Conservation (phyloP, 345 rosid genomes). For the Hypericum androsaemum region DNA sequence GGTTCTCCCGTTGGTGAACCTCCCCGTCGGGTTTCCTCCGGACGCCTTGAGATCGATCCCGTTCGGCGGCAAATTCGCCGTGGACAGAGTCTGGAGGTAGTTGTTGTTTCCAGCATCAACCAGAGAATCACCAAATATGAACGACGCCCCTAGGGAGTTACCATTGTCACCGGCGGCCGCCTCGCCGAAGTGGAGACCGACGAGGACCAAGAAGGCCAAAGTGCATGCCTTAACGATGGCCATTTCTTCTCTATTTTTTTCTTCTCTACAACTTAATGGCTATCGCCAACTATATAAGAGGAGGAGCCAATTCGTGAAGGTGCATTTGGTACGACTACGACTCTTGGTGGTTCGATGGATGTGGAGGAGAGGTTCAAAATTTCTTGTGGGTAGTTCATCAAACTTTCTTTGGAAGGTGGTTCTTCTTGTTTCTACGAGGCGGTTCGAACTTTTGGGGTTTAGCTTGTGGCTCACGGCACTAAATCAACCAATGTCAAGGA, state of each 20-base stretch:
- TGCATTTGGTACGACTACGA: conserved; percentile 39
- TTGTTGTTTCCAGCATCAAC: conserved; percentile 92
- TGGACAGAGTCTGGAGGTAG: conserved; percentile 62
- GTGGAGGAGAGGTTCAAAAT: no score
- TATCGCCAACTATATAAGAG: neutral
- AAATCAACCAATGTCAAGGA: conserved; percentile 9
- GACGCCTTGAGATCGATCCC: conserved; percentile 73
- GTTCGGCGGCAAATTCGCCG: conserved; percentile 71
- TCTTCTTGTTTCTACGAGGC: conserved; percentile 14
- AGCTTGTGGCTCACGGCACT: conserved; percentile 18
- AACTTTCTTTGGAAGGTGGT: neutral
- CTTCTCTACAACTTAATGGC: neutral
- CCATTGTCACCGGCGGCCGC: conserved; percentile 17
- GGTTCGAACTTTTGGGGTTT: conserved; percentile 12
- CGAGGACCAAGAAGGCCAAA: conserved; percentile 9
- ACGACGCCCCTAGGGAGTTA: conserved; percentile 42
- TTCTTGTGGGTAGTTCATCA: conserved; percentile 33
- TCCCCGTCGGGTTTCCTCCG: conserved; percentile 79
- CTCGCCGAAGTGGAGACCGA: conserved; percentile 1
- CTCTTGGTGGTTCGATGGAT: neutral
- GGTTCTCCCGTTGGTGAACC: conserved; percentile 84
- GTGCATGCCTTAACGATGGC: conserved; percentile 2
- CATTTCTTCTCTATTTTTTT: conserved; percentile 7
- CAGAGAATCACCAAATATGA: conserved; percentile 74
- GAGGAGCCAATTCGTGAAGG: conserved; percentile 9